Evolutionary conservation across 2,329 filamentous ascomycete genomes (phyloP).

Genomic region (Tricladium varicosporioides): DNA sequence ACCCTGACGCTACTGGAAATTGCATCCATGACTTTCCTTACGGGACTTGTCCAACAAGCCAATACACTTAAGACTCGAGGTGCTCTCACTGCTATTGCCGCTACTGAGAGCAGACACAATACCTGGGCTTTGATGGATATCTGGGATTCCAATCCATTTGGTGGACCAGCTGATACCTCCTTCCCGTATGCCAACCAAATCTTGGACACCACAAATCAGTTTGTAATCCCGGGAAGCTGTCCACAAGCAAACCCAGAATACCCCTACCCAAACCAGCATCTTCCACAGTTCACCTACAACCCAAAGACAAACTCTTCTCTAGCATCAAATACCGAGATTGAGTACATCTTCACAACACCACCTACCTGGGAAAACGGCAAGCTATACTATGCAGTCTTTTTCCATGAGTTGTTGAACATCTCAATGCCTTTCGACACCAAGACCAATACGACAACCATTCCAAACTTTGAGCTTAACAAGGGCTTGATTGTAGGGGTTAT

Average conservation of each 20-base stretch:
- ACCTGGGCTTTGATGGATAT: slow-evolving; percentile 43
- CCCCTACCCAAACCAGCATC: slow-evolving; percentile 36
- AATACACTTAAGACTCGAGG: slow-evolving; percentile 34
- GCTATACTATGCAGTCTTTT: slow-evolving; percentile 41
- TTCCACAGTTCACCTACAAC: slow-evolving; percentile 34
- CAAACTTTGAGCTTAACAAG: slow-evolving; percentile 36
- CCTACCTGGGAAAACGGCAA: slow-evolving; percentile 30
- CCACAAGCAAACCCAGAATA: slow-evolving; percentile 38
- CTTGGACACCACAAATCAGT: slow-evolving; percentile 37
- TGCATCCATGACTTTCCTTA: slow-evolving; percentile 40
- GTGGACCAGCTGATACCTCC: slow-evolving; percentile 40
- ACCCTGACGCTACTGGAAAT: slow-evolving; percentile 38
- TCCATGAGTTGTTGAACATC: slow-evolving; percentile 38
- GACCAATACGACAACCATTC: slow-evolving; percentile 36
- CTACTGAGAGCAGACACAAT: slow-evolving; percentile 40
- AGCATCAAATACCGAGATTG: slow-evolving; percentile 33
- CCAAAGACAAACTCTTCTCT: slow-evolving; percentile 28
- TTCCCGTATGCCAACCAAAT: slow-evolving; percentile 44
- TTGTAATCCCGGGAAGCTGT: slow-evolving; percentile 35
- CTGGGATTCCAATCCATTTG: slow-evolving; percentile 40
- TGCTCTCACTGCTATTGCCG: slow-evolving; percentile 39
- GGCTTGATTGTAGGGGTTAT: slow-evolving; percentile 39
- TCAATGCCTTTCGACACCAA: slow-evolving; percentile 38
- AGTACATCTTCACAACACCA: slow-evolving; percentile 33
- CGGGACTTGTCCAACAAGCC: slow-evolving; percentile 37